These are phyloP conservation scores for Linnemannia schmuckeri DNA, from an alignment of 192 early-diverging fungal genomes.

Conservation along the genomic window DNA sequence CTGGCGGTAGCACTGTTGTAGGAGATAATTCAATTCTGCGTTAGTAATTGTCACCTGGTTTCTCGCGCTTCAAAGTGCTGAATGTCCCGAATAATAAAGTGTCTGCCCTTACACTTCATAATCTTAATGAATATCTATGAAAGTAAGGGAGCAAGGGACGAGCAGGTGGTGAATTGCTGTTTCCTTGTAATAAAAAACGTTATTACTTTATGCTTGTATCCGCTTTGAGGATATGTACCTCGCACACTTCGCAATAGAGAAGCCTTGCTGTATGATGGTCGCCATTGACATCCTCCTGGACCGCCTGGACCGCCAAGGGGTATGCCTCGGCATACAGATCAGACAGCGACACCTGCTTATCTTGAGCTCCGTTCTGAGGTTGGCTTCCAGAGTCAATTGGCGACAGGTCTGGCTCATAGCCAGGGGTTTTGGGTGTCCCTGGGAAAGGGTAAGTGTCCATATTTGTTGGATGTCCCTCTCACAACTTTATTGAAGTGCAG, in stretches of 20 bases:
- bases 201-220: neutral
- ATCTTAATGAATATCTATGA: conserved; percentile 42
- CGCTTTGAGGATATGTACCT: conserved; percentile 7
- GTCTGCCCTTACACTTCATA: conserved; percentile 20
- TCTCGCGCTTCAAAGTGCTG: neutral
- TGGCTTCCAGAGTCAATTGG: conserved; percentile 15
- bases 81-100: neutral
- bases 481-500: neutral
- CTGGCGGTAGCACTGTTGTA: conserved; percentile 30
- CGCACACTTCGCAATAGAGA: conserved; percentile 54
- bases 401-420: conserved; percentile 27
- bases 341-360: neutral
- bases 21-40: neutral
- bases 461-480: neutral
- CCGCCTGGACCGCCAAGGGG: conserved; percentile 34
- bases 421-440: conserved; percentile 29
- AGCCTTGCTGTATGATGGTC: conserved; percentile 51
- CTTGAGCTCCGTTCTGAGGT: neutral
- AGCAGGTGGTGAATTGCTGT: neutral
- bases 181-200: neutral
- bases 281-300: conserved; percentile 46
- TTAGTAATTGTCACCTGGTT: neutral
- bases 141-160: neutral
- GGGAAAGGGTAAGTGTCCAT: conserved; percentile 42
- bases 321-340: conserved; percentile 47